Evolutionary conservation across 371 early-diverging fungal species (phyloP).

Genomic region (Mortierella polycephala): DNA sequence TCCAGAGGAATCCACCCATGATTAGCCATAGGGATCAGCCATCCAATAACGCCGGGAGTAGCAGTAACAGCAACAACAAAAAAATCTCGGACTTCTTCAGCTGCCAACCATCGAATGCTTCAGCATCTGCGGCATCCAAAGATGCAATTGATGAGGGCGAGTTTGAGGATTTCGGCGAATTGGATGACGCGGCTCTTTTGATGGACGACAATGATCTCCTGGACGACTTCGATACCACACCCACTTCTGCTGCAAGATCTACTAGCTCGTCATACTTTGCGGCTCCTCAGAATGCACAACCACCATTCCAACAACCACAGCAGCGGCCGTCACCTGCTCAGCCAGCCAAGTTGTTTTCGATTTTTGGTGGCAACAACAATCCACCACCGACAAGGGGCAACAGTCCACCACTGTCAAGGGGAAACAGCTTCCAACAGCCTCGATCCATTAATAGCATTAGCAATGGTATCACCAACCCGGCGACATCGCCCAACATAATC

Average conservation of each 20-base stretch:
- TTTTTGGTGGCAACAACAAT: slow-evolving; percentile 40
- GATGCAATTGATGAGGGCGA: slow-evolving; percentile 9
- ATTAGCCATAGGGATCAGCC: not conserved
- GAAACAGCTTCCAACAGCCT: slow-evolving; percentile 1
- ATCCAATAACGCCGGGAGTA: not conserved
- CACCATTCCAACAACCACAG: slow-evolving; percentile 2
- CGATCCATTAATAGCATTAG: not conserved
- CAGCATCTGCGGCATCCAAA: not conserved
- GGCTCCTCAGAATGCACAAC: not conserved
- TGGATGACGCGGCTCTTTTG: slow-evolving; percentile 28
- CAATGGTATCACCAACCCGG: not conserved
- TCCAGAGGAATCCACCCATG: no score
- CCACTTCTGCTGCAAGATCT: slow-evolving; percentile 1
- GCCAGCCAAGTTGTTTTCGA: slow-evolving; percentile 23
- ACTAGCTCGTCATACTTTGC: not conserved
- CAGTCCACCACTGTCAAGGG: slow-evolving; percentile 2
- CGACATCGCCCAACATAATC: not conserved
- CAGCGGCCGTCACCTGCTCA: slow-evolving; percentile 4
- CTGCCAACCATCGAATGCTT: not conserved
- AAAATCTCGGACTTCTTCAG: no score
- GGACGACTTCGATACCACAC: slow-evolving; percentile 1
- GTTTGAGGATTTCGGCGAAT: slow-evolving; percentile 47
- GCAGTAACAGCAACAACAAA: no score
- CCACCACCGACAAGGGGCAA: not conserved
- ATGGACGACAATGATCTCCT: slow-evolving; percentile 30